These are phyloP conservation scores for Solanum neorickii DNA, from an alignment of 257 asterid species.

Conservation along the genomic window DNA sequence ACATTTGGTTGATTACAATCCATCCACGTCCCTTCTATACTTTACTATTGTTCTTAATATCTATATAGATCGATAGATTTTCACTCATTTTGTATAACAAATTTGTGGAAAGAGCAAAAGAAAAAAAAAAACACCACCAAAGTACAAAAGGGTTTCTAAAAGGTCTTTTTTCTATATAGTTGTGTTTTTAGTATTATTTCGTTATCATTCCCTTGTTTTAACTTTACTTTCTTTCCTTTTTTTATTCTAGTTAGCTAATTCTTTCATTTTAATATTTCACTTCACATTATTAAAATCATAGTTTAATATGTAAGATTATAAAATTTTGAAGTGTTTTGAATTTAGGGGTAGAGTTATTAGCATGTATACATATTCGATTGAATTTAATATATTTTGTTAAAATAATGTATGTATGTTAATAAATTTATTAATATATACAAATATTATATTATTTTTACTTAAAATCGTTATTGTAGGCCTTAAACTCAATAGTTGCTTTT, in stretches of 20 bases:
- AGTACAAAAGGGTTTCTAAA: not conserved
- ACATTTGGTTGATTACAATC: not conserved
- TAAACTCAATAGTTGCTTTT: not conserved
- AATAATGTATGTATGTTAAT: no score
- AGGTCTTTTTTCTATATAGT: not conserved
- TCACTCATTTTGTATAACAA: not conserved
- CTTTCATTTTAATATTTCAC: not conserved
- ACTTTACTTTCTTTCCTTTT: not conserved
- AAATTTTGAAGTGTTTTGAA: no score
- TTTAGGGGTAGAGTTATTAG: no score
- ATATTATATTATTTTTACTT: no score
- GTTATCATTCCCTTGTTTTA: not conserved
- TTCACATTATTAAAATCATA: not conserved
- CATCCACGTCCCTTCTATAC: not conserved
- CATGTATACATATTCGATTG: not conserved
- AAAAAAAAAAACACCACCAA: not conserved
- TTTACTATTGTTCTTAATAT: not conserved
- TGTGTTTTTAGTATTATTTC: not conserved
- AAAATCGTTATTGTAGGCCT: not conserved
- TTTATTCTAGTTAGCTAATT: not conserved
- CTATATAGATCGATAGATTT: not conserved
- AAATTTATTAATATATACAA: no score
- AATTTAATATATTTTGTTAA: no score
- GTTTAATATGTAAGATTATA: no score
- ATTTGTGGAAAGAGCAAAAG: not conserved